A percentile compares a stretch with the other conserved stretches of the same genome.
These are phyloP conservation scores for Rhodotorula mucilaginosa DNA, from an alignment of 1,284 basidiomycete species.

Conservation along the genomic window DNA sequence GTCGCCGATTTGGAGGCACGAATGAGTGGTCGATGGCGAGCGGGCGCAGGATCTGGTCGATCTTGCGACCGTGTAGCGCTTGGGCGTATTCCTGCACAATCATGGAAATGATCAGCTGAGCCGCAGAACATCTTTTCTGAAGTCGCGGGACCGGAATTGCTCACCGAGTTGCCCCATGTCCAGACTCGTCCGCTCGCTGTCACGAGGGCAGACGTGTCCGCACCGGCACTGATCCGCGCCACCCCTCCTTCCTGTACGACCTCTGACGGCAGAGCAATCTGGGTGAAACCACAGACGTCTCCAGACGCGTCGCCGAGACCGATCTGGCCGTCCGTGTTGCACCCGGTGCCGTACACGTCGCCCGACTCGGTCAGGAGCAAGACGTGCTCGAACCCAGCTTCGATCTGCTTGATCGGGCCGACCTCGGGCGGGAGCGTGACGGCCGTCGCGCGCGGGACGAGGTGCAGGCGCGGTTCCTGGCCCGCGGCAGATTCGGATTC, in stretches of 20 bases:
- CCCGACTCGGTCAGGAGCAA: slow-evolving; percentile 40
- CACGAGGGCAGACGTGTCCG: slow-evolving; percentile 39
- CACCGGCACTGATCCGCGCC: slow-evolving; percentile 32
- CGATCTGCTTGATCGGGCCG: slow-evolving; percentile 29
- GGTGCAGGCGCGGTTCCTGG: slow-evolving; percentile 28
- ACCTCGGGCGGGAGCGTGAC: slow-evolving; percentile 11
- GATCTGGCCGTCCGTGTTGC: slow-evolving; percentile 44
- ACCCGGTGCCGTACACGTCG: slow-evolving; percentile 38
- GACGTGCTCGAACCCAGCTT: slow-evolving; percentile 41
- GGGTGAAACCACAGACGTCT: slow-evolving; percentile 32
- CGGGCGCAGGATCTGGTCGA: slow-evolving; percentile 74
- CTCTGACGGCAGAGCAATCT: slow-evolving; percentile 20
- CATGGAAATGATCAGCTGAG: neutral
- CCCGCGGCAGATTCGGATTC: slow-evolving; percentile 1
- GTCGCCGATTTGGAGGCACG: slow-evolving; percentile 16
- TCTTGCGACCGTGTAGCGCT: slow-evolving; percentile 38
- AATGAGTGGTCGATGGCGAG: slow-evolving; percentile 65
- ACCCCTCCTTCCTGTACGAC: slow-evolving; percentile 29
- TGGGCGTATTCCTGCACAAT: slow-evolving; percentile 41
- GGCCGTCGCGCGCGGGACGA: slow-evolving; percentile 30
- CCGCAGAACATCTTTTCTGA: too few relatives aligned
- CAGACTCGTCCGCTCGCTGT: slow-evolving; percentile 35
- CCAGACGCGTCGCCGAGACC: slow-evolving; percentile 19
- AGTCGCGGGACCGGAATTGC: neutral
- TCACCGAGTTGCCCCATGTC: slow-evolving; percentile 43